Conservation (phyloP, 1,284 basidiomycete species). For the Trichosporon sp. region DNA sequence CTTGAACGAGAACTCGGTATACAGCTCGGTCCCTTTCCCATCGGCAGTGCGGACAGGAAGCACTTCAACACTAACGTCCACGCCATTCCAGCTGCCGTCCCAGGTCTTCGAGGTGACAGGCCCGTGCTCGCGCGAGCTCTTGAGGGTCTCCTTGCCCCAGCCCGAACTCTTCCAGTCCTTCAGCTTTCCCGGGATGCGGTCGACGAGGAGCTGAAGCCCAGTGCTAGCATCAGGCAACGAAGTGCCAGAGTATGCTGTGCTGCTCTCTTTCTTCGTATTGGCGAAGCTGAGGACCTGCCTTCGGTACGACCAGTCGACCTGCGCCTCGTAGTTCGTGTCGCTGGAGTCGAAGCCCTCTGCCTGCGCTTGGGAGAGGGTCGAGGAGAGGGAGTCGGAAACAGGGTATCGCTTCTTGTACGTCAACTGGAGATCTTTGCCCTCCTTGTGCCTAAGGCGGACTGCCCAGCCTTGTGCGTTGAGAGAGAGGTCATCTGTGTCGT, state of each 20-base stretch:
- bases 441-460: conserved; percentile 8
- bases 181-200: conserved; percentile 2
- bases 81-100: background rate
- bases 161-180: background rate
- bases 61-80: conserved; percentile 5
- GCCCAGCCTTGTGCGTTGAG: conserved; percentile 3
- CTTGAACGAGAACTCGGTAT: conserved; percentile 8
- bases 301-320: conserved; percentile 13
- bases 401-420: conserved; percentile 11
- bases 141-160: conserved; percentile 2
- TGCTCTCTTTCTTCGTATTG: background rate
- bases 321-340: conserved; percentile 4
- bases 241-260: background rate
- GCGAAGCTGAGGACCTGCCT: conserved; percentile 6
- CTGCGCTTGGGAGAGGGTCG: conserved; percentile 1
- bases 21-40: background rate
- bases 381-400: background rate
- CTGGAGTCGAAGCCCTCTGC: conserved; percentile 7
- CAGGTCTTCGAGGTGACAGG: conserved; percentile 4
- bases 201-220: background rate
- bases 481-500: conserved; percentile 3
- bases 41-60: background rate
- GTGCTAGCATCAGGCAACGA: background rate
- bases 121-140: conserved; percentile 3
- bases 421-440: conserved; percentile 3